Base-by-base conservation (phyloP, 2,329 filamentous ascomycete species). In the Pseudogymnoascus sp. region DNA sequence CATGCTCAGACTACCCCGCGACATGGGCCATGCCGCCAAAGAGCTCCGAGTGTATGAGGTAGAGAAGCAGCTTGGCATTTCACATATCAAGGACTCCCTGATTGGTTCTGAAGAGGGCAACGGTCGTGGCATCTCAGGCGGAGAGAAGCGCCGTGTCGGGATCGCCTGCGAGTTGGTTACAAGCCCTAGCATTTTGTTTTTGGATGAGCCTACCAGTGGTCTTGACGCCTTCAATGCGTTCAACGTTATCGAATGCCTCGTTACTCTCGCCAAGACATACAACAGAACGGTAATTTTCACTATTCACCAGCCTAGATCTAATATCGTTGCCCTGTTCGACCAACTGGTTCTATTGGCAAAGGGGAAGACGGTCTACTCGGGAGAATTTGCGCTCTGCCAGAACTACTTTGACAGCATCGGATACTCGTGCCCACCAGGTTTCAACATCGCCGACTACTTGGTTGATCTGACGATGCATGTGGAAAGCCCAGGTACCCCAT, bases 381-480 rank as follows among this genome's bases (percentile, higher is more conserved):
- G 94, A 0, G 90, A 91, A 1, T 96, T 97, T 72, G 79, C 84
- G 1, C 86, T 86, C 66, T 99, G 94, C 71, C 94, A 99, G 73
- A 79, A 84, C 18, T 99, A 97, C 72, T 99, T 99, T 69, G 91
- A 97, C 70, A 82, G 86, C 54, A 87, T 96, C 64, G 95, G 94
- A 43, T 99, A 97, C 73, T 80, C 89, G 57, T 99, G 95, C 70
- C 94, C 94, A 9, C 88, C 92, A 22, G 95, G 95, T 2, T 99
- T 97, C 82, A 99, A 99, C 70, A 97, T 99, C 74, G 94, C 94
- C 3, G 94, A 99, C 73, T 99, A 97, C 71, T 83, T 99, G 4
- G 92, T 99, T 30, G 94, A 99, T 72, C 81, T 99, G 39, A 97
- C 94, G 0, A 97, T 99, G 93, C 94, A 99, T 72, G 92, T 92